Evolutionary conservation across 306 rosid genomes (phyloP).

Genomic region (Lagenaria siceraria): DNA sequence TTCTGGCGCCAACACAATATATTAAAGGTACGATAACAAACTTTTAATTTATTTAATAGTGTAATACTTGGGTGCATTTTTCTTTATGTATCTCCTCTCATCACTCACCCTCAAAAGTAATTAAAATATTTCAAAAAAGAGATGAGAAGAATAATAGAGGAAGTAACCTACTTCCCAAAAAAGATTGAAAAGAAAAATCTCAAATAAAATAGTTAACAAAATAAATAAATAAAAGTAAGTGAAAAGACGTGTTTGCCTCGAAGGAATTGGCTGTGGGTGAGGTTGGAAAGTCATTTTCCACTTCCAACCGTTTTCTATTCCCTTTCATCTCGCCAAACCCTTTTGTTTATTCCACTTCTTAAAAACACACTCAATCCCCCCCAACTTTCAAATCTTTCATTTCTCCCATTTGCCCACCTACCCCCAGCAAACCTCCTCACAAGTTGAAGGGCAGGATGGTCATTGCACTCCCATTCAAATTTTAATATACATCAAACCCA

Average conservation of each 20-base stretch:
- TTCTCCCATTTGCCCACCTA: constrained; percentile 14
- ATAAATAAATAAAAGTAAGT: no score
- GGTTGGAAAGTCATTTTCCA: constrained; percentile 83
- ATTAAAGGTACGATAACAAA: no score
- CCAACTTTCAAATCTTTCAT: neutral
- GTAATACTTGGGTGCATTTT: no score
- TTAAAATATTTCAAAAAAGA: no score
- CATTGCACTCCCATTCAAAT: neutral
- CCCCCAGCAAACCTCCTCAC: neutral
- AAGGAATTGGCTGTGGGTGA: constrained; percentile 42
- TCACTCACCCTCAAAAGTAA: no score
- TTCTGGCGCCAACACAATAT: no score
- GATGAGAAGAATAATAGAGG: no score
- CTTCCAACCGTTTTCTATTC: constrained; percentile 38
- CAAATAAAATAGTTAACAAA: no score
- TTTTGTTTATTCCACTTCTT: neutral
- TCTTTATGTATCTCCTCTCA: no score
- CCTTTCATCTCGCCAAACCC: neutral
- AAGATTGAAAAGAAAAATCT: no score
- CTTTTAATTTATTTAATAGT: no score
- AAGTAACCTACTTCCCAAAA: no score
- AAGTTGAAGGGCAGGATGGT: constrained; percentile 10
- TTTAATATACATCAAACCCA: neutral
- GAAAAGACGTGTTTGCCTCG: constrained; percentile 22
- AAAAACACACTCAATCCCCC: constrained; percentile 24